phyloP scores from a whole-genome alignment of 257 asterid genomes.

The Solanum chmielewskii region DNA sequence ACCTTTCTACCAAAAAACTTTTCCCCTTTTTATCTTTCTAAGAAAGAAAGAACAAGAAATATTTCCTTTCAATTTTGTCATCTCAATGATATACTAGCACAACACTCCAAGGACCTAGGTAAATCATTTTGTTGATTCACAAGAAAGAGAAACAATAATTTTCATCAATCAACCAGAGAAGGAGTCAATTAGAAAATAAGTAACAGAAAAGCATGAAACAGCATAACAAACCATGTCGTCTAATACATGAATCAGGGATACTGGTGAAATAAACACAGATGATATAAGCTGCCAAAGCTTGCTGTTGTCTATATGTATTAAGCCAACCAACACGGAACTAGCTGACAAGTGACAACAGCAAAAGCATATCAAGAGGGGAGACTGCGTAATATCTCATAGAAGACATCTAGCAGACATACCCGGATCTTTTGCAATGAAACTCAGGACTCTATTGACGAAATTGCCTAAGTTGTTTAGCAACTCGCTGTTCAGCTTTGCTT shows the following conservation, averaged over 20 bases:
- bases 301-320: neutral
- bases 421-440: conserved; percentile 87
- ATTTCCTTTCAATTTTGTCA: neutral
- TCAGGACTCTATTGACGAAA: conserved; percentile 84
- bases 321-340: neutral
- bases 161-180: neutral
- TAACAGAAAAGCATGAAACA: neutral
- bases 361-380: neutral
- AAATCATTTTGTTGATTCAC: neutral
- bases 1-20: neutral
- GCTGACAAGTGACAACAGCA: neutral
- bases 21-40: neutral
- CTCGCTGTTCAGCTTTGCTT: conserved; percentile 80
- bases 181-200: neutral
- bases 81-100: neutral
- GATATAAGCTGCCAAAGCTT: neutral
- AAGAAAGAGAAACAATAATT: neutral
- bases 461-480: conserved; percentile 86
- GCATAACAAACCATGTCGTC: neutral
- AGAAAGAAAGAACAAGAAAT: neutral
- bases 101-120: neutral
- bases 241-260: neutral
- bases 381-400: neutral
- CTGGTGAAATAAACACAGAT: neutral
- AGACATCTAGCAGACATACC: conserved; percentile 23